Evolutionary conservation across 2,329 filamentous ascomycete genomes (phyloP), one percentile per base, ranked within the genome.

Genomic region (Talaromyces sp.): DNA sequence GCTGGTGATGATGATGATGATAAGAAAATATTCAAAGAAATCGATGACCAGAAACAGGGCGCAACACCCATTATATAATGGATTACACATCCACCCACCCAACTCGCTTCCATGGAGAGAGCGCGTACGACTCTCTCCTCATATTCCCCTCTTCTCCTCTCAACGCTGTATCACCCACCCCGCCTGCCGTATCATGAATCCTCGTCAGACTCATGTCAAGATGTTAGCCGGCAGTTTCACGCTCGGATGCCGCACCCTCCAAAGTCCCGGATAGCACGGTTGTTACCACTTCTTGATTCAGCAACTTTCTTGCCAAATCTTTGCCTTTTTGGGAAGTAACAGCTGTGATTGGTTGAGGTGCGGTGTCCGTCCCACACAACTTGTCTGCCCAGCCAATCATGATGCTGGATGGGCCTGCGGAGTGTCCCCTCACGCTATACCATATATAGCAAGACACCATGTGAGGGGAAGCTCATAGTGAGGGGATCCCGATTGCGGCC

Each of bases 371-470:
- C 9, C 40, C 56, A 21, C 18, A 14, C 18, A 1, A 8, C 2
- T 14, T 46, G 12, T 2, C 1, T 16, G 23, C 1, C 4, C 14
- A 25, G 46, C 46, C 25, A 50, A 50, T 50, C 25, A 50, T 1
- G 1, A 9, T 31, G 46, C 44, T 4, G 44, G 1, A 4, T 16
- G 5, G 12, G 1, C 1, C 9, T 18, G 44, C 21, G 44, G 44
- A 12, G 21, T 16, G 16, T 60, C 62, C 31, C 62, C 62, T 46
- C 62, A 60, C 57, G 1, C 61, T 60, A 63, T 31, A 5, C 56
- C 28, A 1, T 1, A 55, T 55, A 31, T 7, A 21, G 37, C 12
- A 46, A 21, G 3, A 11, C 33, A 23, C 21, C 14, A 50, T 35
- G 48, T 63, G 62, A 60, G 62, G 57, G 48, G 62, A 56, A 48